Conservation (phyloP, 768 basidiomycete species). For the Stropharia rugosoannulata region DNA sequence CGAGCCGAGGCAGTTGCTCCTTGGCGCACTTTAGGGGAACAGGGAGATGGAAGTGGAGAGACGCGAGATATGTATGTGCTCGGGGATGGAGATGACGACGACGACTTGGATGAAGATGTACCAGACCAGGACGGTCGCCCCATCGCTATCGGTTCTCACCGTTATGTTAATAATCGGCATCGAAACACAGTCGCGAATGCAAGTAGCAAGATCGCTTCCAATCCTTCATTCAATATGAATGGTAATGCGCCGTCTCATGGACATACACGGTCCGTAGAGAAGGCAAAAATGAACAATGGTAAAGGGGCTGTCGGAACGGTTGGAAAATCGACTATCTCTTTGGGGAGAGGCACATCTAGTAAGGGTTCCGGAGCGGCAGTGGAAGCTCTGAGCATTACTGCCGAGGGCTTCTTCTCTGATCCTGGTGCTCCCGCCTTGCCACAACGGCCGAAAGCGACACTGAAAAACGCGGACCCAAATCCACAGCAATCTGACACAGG, state of each 20-base stretch:
- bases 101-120: constrained; percentile 51
- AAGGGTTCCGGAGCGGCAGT: constrained; percentile 74
- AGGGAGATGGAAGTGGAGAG: constrained; percentile 19
- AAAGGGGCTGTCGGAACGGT: constrained; percentile 26
- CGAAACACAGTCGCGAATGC: constrained; percentile 21
- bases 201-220: constrained; percentile 11
- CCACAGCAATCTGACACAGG: background rate
- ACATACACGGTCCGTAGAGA: constrained; percentile 45
- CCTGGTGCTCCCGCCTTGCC: constrained; percentile 41
- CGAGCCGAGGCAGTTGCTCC: constrained; percentile 57
- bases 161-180: constrained; percentile 19
- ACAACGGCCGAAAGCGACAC: background rate
- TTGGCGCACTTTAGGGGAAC: constrained; percentile 28
- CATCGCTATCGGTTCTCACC: background rate
- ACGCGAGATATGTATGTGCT: constrained; percentile 25
- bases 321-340: constrained; percentile 56
- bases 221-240: constrained; percentile 17
- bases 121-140: constrained; percentile 10
- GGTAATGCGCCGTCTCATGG: constrained; percentile 18
- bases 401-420: constrained; percentile 73
- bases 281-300: constrained; percentile 24
- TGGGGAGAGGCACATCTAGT: constrained; percentile 59
- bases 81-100: constrained; percentile 61
- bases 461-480: background rate
- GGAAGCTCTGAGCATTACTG: constrained; percentile 73